Conservation (phyloP, 306 rosid species). For the Boehmeria nivea region DNA sequence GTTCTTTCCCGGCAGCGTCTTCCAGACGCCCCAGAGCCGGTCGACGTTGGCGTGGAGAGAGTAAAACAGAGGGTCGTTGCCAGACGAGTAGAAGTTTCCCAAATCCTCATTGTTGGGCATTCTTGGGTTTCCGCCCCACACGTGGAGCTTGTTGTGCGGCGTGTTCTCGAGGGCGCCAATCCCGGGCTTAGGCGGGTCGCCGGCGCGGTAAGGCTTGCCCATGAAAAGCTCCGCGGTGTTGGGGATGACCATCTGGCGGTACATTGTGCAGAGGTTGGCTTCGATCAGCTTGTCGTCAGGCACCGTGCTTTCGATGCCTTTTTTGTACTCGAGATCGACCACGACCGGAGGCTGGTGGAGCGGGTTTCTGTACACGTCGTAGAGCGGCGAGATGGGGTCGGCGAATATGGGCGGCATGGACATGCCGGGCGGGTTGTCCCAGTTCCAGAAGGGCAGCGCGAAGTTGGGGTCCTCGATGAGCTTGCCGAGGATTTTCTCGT, state of each 20-base stretch:
- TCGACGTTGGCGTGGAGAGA: slow-evolving; percentile 66
- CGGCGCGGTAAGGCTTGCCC: slow-evolving; percentile 56
- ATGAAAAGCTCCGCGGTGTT: slow-evolving; percentile 43
- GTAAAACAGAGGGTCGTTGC: slow-evolving; percentile 60
- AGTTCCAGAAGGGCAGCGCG: slow-evolving; percentile 73
- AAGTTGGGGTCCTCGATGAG: slow-evolving; percentile 57
- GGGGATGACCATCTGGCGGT: slow-evolving; percentile 59
- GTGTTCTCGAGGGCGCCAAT: slow-evolving; percentile 27
- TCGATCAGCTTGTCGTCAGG: not conserved
- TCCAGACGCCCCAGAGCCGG: slow-evolving; percentile 69
- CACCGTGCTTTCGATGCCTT: not conserved
- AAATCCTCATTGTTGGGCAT: slow-evolving; percentile 58
- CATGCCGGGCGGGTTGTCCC: slow-evolving; percentile 66
- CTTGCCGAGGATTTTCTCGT: slow-evolving; percentile 66
- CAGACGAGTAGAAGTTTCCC: slow-evolving; percentile 75
- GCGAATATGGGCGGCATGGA: slow-evolving; percentile 36
- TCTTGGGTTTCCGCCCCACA: slow-evolving; percentile 48
- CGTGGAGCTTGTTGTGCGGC: slow-evolving; percentile 56
- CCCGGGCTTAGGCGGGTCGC: slow-evolving; percentile 55
- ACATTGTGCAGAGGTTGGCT: slow-evolving; percentile 52
- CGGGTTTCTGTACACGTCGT: slow-evolving; percentile 35
- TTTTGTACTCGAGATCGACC: slow-evolving; percentile 37
- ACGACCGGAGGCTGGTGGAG: slow-evolving; percentile 53
- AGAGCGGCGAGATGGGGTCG: slow-evolving; percentile 44
- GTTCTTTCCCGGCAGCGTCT: slow-evolving; percentile 36